phyloP scores from a whole-genome alignment of 129 eudicot species.

The Mikania micrantha region DNA sequence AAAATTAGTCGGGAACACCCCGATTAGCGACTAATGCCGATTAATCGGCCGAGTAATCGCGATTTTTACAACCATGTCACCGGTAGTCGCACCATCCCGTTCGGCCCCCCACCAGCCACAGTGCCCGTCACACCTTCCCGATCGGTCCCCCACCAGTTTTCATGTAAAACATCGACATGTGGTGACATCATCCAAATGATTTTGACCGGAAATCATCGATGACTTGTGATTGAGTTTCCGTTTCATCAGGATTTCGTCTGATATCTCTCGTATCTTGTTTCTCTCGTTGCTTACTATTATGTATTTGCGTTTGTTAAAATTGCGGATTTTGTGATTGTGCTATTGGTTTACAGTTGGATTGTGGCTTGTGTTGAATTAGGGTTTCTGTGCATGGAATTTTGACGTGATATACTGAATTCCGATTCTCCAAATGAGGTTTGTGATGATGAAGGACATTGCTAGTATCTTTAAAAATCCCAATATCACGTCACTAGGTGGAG shows the following conservation, averaged over 20 bases:
- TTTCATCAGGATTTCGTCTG: slow-evolving; percentile 11
- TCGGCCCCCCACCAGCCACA: no score
- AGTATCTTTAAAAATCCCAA: neutral
- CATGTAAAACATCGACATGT: slow-evolving; percentile 22
- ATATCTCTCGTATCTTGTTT: slow-evolving; percentile 16
- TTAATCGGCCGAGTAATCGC: no score
- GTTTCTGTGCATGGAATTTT: neutral
- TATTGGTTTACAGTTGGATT: neutral
- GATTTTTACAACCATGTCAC: no score
- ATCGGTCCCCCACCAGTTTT: no score
- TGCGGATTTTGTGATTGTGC: slow-evolving; percentile 3
- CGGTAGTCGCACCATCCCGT: no score
- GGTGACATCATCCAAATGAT: slow-evolving; percentile 18
- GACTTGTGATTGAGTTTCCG: slow-evolving; percentile 24
- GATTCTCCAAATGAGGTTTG: neutral
- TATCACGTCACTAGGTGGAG: slow-evolving; percentile 6
- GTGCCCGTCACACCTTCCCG: no score
- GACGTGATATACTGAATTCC: neutral
- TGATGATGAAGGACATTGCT: slow-evolving; percentile 2
- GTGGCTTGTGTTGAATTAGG: neutral
- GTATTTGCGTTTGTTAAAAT: neutral
- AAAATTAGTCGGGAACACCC: no score
- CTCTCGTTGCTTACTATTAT: no score
- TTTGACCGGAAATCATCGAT: slow-evolving; percentile 13
- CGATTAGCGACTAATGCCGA: no score